Evolutionary conservation across 1,284 basidiomycete species (phyloP), one percentile per base, ranked within the genome.

Genomic region (Cystobasidium pallidum): DNA sequence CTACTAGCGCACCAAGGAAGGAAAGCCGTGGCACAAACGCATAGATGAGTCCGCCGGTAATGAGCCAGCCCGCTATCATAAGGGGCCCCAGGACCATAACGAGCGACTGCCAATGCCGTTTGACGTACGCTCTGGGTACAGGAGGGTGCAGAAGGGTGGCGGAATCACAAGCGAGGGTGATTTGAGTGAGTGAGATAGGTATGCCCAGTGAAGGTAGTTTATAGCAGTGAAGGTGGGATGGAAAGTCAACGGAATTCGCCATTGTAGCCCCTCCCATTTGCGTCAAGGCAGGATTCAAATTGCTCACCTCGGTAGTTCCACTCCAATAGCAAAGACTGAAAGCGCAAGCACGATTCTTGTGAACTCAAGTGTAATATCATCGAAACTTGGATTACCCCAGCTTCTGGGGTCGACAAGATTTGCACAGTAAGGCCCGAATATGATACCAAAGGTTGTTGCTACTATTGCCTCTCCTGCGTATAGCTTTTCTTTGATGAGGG

Each of bases 391-490:
- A 58, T 83, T 83, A 8, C 87, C 89, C 95, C 95, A 99, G 0
- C 84, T 82, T 51, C 89, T 85, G 6, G 95, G 95, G 80, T 96
- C 86, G 80, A 99, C 92, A 47, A 98, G 85, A 73, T 88, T 86
- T 41, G 91, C 88, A 62, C 88, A 89, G 79, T 94, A 91, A 2
- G 93, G 94, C 36, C 93, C 75, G 74, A 98, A 89, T 75, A 95
- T 91, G 79, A 98, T 91, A 30, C 95, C 94, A 77, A 97, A 94
- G 43, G 94, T 81, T 76, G 96, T 96, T 1, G 96, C 94, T 85
- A 93, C 91, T 76, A 91, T 92, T 4, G 96, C 94, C 85, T 99
- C 96, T 76, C 96, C 96, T 75, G 98, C 88, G 80, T 97, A 99
- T 36, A 97, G 83, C 85, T 86, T 89, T 83, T 97, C 94, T 80